A percentile compares a stretch with the other conserved stretches of the same genome.
These are phyloP conservation scores for Claviceps purpurea DNA, from an alignment of 2,329 filamentous ascomycete genomes.

Conservation along the genomic window DNA sequence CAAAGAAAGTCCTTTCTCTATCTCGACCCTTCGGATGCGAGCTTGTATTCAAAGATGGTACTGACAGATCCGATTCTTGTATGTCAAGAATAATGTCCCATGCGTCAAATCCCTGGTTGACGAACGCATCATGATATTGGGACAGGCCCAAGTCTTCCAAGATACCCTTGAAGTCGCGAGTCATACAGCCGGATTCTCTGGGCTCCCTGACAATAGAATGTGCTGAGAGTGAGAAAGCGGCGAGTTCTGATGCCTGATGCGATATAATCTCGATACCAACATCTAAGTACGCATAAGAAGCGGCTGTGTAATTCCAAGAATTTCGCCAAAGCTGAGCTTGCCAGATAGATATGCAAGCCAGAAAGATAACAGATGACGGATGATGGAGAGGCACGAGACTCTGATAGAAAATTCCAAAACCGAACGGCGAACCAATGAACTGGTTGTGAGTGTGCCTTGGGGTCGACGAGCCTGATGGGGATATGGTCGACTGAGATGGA, in stretches of 20 bases:
- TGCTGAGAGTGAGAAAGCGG: not conserved
- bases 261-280: slow-evolving; percentile 3
- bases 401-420: not conserved
- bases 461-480: not conserved
- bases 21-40: too few species aligned
- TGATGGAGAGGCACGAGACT: not conserved
- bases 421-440: not conserved
- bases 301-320: not conserved
- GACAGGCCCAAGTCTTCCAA: slow-evolving; percentile 65
- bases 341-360: not conserved
- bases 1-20: not conserved
- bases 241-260: not conserved
- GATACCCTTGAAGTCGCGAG: slow-evolving; percentile 47
- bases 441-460: not conserved
- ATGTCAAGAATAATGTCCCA: slow-evolving; percentile 79
- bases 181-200: slow-evolving; percentile 23
- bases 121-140: slow-evolving; percentile 60
- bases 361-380: not conserved
- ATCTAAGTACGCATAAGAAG: slow-evolving; percentile 6
- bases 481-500: not conserved
- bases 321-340: not conserved
- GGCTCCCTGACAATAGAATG: not conserved
- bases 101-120: slow-evolving; percentile 71
- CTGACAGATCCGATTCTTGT: slow-evolving; percentile 70
- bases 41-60: slow-evolving; percentile 7